phyloP scores from a whole-genome alignment of 129 eudicot species.

The Flaveria sonorensis region DNA sequence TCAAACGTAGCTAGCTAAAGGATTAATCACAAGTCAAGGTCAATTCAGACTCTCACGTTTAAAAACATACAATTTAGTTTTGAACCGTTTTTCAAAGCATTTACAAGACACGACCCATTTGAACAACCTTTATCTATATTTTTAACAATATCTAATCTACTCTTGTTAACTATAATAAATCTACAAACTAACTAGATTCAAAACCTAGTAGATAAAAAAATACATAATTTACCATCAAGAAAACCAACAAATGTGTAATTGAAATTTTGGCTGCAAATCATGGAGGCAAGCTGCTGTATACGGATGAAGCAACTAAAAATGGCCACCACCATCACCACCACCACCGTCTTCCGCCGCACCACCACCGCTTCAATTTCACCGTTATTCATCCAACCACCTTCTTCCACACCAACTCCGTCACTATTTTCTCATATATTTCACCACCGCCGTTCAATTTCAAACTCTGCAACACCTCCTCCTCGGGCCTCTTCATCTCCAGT shows the following conservation, averaged over 20 bases:
- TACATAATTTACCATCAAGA: no score
- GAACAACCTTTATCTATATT: no score
- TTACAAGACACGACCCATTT: no score
- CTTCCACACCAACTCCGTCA: slow-evolving; percentile 15
- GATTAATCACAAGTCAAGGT: no score
- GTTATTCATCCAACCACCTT: background rate
- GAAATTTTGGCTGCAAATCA: background rate
- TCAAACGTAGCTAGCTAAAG: no score
- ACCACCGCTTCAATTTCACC: slow-evolving; percentile 27
- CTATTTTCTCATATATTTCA: slow-evolving; percentile 13
- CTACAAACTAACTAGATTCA: no score
- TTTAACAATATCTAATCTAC: no score
- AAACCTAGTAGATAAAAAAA: no score
- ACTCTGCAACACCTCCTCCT: slow-evolving; percentile 17
- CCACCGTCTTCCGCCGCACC: slow-evolving; percentile 33
- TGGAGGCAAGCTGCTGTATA: slow-evolving; percentile 26
- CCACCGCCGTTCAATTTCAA: slow-evolving; percentile 41
- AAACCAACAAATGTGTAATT: background rate
- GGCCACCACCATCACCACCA: slow-evolving; percentile 30
- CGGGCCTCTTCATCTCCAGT: slow-evolving; percentile 26
- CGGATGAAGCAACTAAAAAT: slow-evolving; percentile 43
- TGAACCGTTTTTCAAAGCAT: no score
- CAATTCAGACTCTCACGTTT: no score
- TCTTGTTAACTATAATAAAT: no score
- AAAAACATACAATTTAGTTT: no score